Evolutionary conservation across 768 basidiomycete genomes (phyloP), one percentile per base, ranked within the genome.

Genomic region (Boletellus ananas): DNA sequence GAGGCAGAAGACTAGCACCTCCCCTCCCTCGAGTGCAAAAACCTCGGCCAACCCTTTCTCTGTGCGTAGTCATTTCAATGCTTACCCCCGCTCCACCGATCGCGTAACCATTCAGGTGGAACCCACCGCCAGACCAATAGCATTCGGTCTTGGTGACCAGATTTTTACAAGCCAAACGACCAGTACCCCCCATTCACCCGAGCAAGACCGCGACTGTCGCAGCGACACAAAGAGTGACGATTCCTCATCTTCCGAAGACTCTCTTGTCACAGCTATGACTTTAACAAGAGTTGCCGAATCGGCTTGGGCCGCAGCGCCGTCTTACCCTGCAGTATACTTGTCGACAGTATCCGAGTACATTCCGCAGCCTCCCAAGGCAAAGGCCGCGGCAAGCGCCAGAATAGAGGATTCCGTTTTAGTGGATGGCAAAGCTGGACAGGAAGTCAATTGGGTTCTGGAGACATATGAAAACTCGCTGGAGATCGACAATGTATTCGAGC

Each of bases 401-500:
- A 69, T 75, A 17, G 72, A 74, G 10, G 70, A 82, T 34, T 69
- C 73, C 20, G 73, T 75, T 23, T 70, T 71, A 21, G 67, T 62
- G 18, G 72, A 71, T 20, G 70, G 74, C 37, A 75, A 68, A 58
- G 69, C 70, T 23, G 70, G 73, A 48, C 74, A 78, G 49, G 76
- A 79, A 56, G 68, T 74, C 18, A 70, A 70, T 14, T 88, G 85
- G 90, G 66, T 74, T 11, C 70, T 79, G 6, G 93, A 95, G 65
- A 73, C 77, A 17, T 95, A 90, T 63, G 93, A 94, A 69, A 84
- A 87, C 61, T 86, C 87, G 13, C 62, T 87, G 42, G 74, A 86
- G 39, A 74, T 90, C 37, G 94, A 97, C 66, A 82, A 83, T 47
- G 80, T 91, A 3, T 97, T 98, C 64, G 87, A 94, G 58, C 76